Evolutionary conservation across 78 protist genomes (phyloP).

Genomic region (Dictyostelium intermedium): DNA sequence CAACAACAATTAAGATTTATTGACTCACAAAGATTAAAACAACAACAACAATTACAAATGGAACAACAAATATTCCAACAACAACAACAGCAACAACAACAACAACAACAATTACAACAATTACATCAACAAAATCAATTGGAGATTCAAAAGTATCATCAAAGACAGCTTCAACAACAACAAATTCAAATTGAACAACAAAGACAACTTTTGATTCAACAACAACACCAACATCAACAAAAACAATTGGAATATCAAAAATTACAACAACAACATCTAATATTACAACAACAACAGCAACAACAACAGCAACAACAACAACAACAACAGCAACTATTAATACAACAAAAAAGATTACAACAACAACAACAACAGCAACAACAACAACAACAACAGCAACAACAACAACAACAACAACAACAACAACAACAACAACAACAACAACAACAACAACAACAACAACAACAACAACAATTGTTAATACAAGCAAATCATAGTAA

Average conservation of each 20-base stretch:
- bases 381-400: background rate
- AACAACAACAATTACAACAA: background rate
- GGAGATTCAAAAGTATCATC: background rate
- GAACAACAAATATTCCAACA: background rate
- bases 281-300: background rate
- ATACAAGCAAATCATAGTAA: background rate
- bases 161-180: slow-evolving; percentile 5
- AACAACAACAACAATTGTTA: background rate
- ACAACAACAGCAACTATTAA: background rate
- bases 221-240: background rate
- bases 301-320: background rate
- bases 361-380: background rate
- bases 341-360: background rate
- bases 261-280: background rate
- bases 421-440: background rate
- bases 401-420: background rate
- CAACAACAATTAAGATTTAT: background rate
- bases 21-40: background rate
- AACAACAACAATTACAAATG: background rate
- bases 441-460: background rate
- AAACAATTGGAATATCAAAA: background rate
- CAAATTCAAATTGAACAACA: background rate
- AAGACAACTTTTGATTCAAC: background rate
- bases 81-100: background rate
- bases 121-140: background rate